A percentile compares a stretch with the other conserved stretches of the same genome.
Conservation (phyloP, 73 alveolate genomes). For the Tetrahymena thermophila region DNA sequence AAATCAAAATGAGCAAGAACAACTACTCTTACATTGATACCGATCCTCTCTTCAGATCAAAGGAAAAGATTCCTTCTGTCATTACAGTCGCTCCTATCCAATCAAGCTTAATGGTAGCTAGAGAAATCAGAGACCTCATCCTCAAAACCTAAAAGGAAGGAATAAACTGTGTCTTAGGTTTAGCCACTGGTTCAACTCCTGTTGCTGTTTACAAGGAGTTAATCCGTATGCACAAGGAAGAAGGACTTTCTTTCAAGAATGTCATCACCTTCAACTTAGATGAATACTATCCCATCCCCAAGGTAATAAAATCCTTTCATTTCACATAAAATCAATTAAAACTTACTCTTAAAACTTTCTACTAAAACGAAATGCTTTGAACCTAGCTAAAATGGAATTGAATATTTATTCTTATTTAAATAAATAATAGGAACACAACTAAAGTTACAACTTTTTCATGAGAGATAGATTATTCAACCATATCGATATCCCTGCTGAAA, state of each 20-base stretch:
- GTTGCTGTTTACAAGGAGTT: constrained; percentile 56
- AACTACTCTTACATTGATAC: background rate
- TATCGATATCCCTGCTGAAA: constrained; percentile 55
- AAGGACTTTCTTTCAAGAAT: constrained; percentile 62
- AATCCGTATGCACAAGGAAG: constrained; percentile 59
- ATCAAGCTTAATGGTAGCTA: background rate
- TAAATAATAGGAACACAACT: constrained; percentile 9
- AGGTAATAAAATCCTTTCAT: constrained; percentile 23
- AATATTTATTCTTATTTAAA: constrained; percentile 22
- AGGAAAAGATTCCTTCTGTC: background rate
- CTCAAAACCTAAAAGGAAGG: background rate
- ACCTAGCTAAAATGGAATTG: constrained; percentile 39
- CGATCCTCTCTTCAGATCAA: background rate
- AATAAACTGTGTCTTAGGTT: constrained; percentile 50
- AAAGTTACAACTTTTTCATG: constrained; percentile 37
- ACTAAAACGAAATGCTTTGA: background rate
- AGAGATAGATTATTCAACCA: constrained; percentile 37
- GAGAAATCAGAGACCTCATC: background rate
- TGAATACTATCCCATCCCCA: constrained; percentile 67
- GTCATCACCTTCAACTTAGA: constrained; percentile 74
- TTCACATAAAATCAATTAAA: background rate
- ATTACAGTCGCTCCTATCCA: background rate
- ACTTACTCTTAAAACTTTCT: background rate
- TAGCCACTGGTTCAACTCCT: constrained; percentile 86
- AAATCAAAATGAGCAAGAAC: background rate